A percentile compares a stretch with the other conserved stretches of the same genome.
These are phyloP conservation scores for Fusarium poae DNA, from an alignment of 2,329 filamentous ascomycete species.

Conservation along the genomic window DNA sequence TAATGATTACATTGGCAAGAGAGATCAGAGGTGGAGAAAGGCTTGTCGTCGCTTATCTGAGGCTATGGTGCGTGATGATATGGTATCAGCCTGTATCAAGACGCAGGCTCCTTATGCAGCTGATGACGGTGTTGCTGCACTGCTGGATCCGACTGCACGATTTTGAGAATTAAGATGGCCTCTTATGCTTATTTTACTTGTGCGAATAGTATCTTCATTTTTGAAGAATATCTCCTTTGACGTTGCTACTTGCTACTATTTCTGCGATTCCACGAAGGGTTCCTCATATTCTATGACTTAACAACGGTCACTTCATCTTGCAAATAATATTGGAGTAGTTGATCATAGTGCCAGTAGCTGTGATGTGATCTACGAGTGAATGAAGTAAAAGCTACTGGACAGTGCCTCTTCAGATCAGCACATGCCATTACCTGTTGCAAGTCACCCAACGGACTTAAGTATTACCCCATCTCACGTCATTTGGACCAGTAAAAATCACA, in stretches of 20 bases:
- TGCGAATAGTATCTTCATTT: neutral
- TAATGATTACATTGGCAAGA: neutral
- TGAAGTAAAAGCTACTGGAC: neutral
- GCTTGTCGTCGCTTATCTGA: neutral
- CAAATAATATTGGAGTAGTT: neutral
- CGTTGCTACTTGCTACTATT: neutral
- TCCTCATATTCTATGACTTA: neutral
- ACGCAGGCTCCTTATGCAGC: neutral
- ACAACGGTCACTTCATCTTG: neutral
- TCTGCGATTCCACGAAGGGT: neutral
- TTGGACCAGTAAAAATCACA: neutral
- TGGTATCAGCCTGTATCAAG: constrained; percentile 1
- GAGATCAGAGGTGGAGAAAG: neutral
- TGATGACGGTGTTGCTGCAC: neutral
- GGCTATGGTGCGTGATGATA: constrained; percentile 1
- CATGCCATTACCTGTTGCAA: neutral
- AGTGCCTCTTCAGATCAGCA: neutral
- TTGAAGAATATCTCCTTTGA: neutral
- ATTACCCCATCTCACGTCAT: neutral
- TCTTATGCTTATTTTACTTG: neutral
- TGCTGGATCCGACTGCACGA: constrained; percentile 1
- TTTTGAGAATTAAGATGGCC: neutral
- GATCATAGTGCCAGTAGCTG: neutral
- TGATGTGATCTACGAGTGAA: neutral
- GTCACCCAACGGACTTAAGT: neutral